Base-by-base conservation (phyloP, 148 eudicot genomes). In the Amaranthus hypochondriacus region DNA sequence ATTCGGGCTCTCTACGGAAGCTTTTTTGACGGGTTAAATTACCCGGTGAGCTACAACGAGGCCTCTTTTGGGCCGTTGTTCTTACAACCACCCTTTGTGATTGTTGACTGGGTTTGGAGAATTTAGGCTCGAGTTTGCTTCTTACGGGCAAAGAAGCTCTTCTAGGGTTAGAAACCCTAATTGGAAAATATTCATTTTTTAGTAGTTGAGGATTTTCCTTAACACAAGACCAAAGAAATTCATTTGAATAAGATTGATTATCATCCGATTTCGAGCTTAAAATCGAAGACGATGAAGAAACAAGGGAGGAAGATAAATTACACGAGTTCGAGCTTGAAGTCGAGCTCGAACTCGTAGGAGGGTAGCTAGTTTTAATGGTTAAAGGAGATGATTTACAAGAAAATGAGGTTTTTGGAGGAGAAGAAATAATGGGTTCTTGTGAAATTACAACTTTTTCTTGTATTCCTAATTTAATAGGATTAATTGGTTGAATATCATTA, bases 361-460 rank as follows among this genome's bases (percentile, higher is more conserved):
- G 80, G 62, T 66, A 80, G 42, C 58, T 61, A 6, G 81, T 61
- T 8, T 55, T 75, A 12, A 86, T 73, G 13, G 85, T 75, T 7
- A 78, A 48, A 9, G 84, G 83, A 49, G 89, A 81, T 7, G 76
- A 60, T 3, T 67, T 78, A 44, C 71, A 72, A 63, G 71, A 53
- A 69, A 74, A 8, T 66, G 74, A 4, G 1, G 76, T 56, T 5
- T 71, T 68, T 47, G 63, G n/a, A 10, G 82, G 73, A 44, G 87
- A 69, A 73, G 80, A 54, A 5, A 73, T 7, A n/a, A 53, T 18
- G 7, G 86, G 87, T n/a, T 83, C 73, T 76, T 80, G 86, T 48
- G 94, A 83, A 73, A 92, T 86, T 28, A 88, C 88, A 80, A 89
- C 75, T 78, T 92, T 92, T 68, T 92, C 97, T 78, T 88, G 84